These are phyloP conservation scores for Acacia melanoxylon DNA, from an alignment of 306 rosid species.

Conservation along the genomic window DNA sequence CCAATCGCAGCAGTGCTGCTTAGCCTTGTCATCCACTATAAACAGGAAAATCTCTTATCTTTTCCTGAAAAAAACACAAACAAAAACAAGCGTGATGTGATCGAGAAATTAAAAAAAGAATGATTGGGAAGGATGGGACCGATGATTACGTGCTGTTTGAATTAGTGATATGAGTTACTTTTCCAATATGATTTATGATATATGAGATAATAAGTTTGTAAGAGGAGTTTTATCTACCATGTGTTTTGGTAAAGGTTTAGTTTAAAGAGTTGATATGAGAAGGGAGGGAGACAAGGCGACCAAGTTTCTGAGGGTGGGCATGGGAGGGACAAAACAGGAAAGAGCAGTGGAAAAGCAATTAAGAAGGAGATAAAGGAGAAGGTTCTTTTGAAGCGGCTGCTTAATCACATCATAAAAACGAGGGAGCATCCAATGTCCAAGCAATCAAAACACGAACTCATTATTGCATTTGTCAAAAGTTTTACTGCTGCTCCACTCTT, in stretches of 20 bases:
- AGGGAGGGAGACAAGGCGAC: constrained; percentile 67
- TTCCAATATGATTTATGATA: no score
- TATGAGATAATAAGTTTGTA: no score
- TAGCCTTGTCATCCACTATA: background rate
- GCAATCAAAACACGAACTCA: background rate
- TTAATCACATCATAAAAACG: background rate
- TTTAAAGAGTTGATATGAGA: background rate
- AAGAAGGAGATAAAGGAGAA: constrained; percentile 25
- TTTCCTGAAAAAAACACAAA: background rate
- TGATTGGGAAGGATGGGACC: background rate
- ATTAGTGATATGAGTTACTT: no score
- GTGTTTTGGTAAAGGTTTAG: constrained; percentile 32
- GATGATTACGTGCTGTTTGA: background rate
- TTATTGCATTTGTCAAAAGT: background rate
- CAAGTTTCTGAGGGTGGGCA: constrained; percentile 28
- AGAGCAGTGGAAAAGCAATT: background rate
- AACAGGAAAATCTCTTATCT: background rate
- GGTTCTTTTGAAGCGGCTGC: constrained; percentile 35
- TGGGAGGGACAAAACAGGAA: background rate
- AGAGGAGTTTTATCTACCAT: no score
- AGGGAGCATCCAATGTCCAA: constrained; percentile 32
- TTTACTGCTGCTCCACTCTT: no score
- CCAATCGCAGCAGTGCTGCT: constrained; percentile 8
- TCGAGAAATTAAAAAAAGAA: background rate
- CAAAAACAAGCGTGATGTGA: background rate